Percentiles rank a stretch among this genome's conserved stretches.
phyloP scores from a whole-genome alignment of 345 rosid species.

The Salix brachista region DNA sequence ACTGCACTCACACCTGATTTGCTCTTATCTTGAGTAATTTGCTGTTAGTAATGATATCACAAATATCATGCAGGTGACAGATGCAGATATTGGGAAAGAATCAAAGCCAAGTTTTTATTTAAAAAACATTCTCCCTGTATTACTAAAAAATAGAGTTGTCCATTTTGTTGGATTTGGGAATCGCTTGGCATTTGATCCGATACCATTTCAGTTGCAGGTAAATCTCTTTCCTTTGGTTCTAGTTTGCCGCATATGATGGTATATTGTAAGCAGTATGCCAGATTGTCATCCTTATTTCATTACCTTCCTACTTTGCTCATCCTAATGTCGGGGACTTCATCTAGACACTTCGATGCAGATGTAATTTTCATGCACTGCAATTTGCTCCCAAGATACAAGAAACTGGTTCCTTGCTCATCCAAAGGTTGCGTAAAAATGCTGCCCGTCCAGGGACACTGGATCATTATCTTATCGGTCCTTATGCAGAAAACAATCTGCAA shows the following conservation, averaged over 20 bases:
- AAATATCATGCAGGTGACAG: slow-evolving; percentile 53
- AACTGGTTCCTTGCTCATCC: slow-evolving; percentile 68
- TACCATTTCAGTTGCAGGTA: slow-evolving; percentile 89
- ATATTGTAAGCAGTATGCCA: not conserved
- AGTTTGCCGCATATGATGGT: slow-evolving; percentile 3
- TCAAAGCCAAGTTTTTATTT: slow-evolving; percentile 76
- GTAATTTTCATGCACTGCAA: slow-evolving; percentile 81
- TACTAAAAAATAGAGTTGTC: slow-evolving; percentile 63
- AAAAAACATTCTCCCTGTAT: slow-evolving; percentile 79
- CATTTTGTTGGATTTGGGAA: slow-evolving; percentile 94
- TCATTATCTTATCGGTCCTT: slow-evolving; percentile 66
- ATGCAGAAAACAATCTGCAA: slow-evolving; percentile 43
- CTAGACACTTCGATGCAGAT: slow-evolving; percentile 98
- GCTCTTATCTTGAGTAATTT: not conserved
- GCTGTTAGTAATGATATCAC: not conserved
- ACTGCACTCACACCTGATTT: not conserved
- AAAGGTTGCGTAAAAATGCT: slow-evolving; percentile 54
- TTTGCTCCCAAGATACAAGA: slow-evolving; percentile 85
- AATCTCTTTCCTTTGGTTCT: slow-evolving; percentile 16
- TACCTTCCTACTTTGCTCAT: slow-evolving; percentile 21
- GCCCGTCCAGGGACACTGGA: slow-evolving; percentile 61
- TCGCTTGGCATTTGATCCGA: slow-evolving; percentile 93
- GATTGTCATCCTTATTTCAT: slow-evolving; percentile 13
- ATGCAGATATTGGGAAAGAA: slow-evolving; percentile 69
- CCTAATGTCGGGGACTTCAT: slow-evolving; percentile 39